These are phyloP conservation scores for Lasiosphaeris hirsuta DNA, from an alignment of 495 filamentous ascomycete species.

Conservation along the genomic window DNA sequence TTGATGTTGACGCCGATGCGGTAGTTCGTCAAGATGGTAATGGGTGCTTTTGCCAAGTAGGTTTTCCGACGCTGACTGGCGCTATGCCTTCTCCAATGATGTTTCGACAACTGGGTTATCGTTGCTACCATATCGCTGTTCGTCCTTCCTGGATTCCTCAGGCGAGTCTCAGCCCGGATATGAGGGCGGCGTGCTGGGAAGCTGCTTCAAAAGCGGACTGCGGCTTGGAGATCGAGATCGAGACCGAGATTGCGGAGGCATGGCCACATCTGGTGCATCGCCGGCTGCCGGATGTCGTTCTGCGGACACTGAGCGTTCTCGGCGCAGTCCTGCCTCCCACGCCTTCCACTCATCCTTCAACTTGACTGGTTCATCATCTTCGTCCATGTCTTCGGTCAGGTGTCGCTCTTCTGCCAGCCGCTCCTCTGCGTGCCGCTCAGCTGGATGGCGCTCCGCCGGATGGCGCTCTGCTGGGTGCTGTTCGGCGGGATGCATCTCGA, in stretches of 20 bases:
- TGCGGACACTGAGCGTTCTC: slow-evolving; percentile 25
- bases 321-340: slow-evolving; percentile 28
- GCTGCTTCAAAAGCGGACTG: slow-evolving; percentile 1
- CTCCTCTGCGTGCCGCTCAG: too few relatives aligned
- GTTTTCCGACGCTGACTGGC: too few relatives aligned
- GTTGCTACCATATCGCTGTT: neutral
- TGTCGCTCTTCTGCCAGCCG: too few relatives aligned
- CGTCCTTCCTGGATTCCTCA: neutral
- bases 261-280: slow-evolving; percentile 21
- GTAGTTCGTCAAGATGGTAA: too few relatives aligned
- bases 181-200: slow-evolving; percentile 4
- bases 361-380: slow-evolving; percentile 7
- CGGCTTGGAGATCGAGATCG: slow-evolving; percentile 25
- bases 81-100: too few relatives aligned
- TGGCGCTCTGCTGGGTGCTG: too few relatives aligned
- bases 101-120: too few relatives aligned
- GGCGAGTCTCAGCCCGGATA: neutral
- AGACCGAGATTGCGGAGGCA: slow-evolving; percentile 28
- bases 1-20: too few relatives aligned
- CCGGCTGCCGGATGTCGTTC: slow-evolving; percentile 25
- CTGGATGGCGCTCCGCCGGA: too few relatives aligned
- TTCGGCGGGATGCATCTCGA: too few relatives aligned
- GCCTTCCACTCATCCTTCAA: slow-evolving; percentile 32
- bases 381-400: neutral
- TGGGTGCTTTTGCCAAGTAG: too few relatives aligned